Evolutionary conservation across 2,329 filamentous ascomycete species (phyloP), one percentile per base, ranked within the genome.

Genomic region (Beauveria varroae): DNA sequence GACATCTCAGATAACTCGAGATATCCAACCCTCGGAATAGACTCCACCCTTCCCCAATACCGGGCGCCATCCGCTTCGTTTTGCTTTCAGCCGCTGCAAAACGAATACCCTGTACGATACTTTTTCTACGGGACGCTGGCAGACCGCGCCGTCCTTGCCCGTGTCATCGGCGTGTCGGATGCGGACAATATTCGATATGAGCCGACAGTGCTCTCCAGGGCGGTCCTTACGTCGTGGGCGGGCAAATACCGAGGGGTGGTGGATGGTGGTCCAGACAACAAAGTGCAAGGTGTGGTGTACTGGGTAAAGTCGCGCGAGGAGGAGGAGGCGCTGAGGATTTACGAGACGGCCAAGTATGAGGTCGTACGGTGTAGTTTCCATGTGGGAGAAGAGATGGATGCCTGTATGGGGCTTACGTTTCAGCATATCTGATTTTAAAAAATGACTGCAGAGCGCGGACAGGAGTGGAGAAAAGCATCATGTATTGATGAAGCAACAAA

Each of bases 91-190:
- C 68, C 51, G 65, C 63, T 22, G 49, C 69, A 44, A 44, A 62
- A 63, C 22, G 57, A 62, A 54, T 65, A 65, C 46, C 70, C 68
- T 0, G 72, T 79, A 0, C 76, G 71, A 69, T 78, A 77, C 63
- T 78, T 77, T 66, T 76, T 78, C 63, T 77, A 78, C 63, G 73
- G 75, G 14, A 76, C 71, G 0, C 67, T 77, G 2, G 70, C 67
- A 1, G 67, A 75, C 10, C 56, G 68, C 0, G 60, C 57, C 0
- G 62, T 74, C 5, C 69, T 78, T 2, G 60, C 57, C 7, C 64
- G 69, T 18, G 68, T 76, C 1, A 66, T 77, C 14, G 65, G 67
- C 2, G 62, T 75, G 10, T 22, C 24, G 12, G 57, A 68, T 26
- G 70, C 70, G 0, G 12, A 58, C 10, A 61, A 71, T 28, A 46